A percentile compares a stretch with the other conserved stretches of the same genome.
phyloP scores from a whole-genome alignment of 2,329 filamentous ascomycete species.

The Penicillium glabrum region DNA sequence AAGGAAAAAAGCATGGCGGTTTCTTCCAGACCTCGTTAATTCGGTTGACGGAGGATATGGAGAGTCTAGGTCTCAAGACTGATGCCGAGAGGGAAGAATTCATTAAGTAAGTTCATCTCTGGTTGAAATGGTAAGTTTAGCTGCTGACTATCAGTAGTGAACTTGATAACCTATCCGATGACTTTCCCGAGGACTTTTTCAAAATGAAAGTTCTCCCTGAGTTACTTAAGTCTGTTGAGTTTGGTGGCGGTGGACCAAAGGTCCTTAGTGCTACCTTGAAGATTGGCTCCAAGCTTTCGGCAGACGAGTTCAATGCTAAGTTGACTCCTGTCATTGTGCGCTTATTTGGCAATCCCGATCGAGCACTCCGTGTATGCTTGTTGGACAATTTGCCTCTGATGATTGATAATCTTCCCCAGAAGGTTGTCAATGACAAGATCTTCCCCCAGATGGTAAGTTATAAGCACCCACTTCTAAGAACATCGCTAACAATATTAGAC shows the following conservation, averaged over 20 bases:
- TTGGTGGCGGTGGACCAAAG: conserved; percentile 90
- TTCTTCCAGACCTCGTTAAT: conserved; percentile 96
- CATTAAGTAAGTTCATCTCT: conserved; percentile 59
- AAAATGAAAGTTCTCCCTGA: conserved; percentile 96
- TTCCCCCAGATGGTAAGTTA: conserved; percentile 80
- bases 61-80: conserved; percentile 85
- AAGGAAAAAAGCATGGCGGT: conserved; percentile 75
- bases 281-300: conserved; percentile 80
- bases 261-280: conserved; percentile 87
- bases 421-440: conserved; percentile 91
- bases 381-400: conserved; percentile 85
- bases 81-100: conserved; percentile 83
- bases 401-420: conserved; percentile 86
- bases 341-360: conserved; percentile 85
- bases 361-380: conserved; percentile 86
- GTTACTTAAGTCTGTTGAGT: conserved; percentile 97
- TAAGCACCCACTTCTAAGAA: neutral
- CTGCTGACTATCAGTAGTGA: conserved; percentile 51
- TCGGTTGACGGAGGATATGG: conserved; percentile 86
- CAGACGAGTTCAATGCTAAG: conserved; percentile 83
- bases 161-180: conserved; percentile 81
- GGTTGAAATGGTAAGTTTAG: neutral
- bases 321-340: conserved; percentile 85
- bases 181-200: conserved; percentile 97
- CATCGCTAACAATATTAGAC: conserved; percentile 52